Percentiles rank a stretch among this genome's conserved stretches.
Conservation (phyloP, 2,329 filamentous ascomycete species). For the Fusarium floridanum region DNA sequence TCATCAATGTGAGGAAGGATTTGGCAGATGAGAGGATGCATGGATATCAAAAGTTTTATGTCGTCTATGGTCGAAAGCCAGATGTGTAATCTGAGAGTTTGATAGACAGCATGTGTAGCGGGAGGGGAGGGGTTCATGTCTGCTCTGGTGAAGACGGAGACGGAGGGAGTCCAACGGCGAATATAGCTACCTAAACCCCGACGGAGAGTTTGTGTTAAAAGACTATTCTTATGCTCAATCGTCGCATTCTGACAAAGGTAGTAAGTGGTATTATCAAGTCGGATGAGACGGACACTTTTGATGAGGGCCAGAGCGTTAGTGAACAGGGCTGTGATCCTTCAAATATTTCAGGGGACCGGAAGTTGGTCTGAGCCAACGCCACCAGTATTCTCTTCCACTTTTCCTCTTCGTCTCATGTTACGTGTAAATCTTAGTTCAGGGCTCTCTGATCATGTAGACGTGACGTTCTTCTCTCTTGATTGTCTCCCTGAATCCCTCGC, state of each 20-base stretch:
- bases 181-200: background rate
- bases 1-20: background rate
- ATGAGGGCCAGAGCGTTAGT: background rate
- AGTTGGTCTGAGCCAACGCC: background rate
- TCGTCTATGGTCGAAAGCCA: conserved; percentile 5
- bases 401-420: background rate
- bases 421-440: background rate
- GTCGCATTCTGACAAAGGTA: background rate
- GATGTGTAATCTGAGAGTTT: background rate
- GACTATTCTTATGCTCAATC: background rate
- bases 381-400: background rate
- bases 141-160: background rate
- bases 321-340: background rate
- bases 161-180: background rate
- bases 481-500: background rate
- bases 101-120: background rate
- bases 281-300: background rate
- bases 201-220: background rate
- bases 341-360: background rate
- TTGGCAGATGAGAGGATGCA: conserved; percentile 3
- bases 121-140: background rate
- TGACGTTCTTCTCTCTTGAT: background rate
- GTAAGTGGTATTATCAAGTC: background rate
- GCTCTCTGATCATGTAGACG: background rate
- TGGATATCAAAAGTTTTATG: conserved; percentile 2